Evolutionary conservation across 345 rosid genomes (phyloP).

Genomic region (Sisymbrium altissimum): DNA sequence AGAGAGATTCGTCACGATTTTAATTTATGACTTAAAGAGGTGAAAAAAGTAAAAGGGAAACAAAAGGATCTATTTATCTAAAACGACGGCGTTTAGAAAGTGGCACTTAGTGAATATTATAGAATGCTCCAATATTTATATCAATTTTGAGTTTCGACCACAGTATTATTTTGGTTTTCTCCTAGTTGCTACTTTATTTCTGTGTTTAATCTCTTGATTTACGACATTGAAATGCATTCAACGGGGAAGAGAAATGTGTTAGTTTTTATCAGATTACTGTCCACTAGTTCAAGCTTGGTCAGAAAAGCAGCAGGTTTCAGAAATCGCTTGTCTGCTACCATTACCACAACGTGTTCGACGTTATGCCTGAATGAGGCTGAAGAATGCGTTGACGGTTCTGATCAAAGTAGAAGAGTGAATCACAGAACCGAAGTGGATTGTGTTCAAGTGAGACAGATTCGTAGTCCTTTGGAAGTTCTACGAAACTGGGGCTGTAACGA

Average conservation of each 20-base stretch:
- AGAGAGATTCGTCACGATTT: background rate
- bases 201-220: background rate
- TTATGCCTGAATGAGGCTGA: slow-evolving; percentile 41
- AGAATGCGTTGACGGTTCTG: slow-evolving; percentile 14
- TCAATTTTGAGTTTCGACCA: background rate
- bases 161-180: no score
- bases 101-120: background rate
- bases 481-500: slow-evolving; percentile 72
- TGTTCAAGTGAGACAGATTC: slow-evolving; percentile 7
- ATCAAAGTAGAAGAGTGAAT: slow-evolving; percentile 38
- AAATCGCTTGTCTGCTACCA: background rate
- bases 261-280: slow-evolving; percentile 1
- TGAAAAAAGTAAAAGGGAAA: background rate
- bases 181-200: background rate
- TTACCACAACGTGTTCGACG: slow-evolving; percentile 60
- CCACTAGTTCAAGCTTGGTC: background rate
- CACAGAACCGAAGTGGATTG: slow-evolving; percentile 26
- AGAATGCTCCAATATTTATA: background rate
- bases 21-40: background rate
- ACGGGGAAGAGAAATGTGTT: slow-evolving; percentile 14
- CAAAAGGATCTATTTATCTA: background rate
- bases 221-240: slow-evolving; percentile 13
- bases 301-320: background rate
- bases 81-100: background rate
- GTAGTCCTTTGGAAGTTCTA: slow-evolving; percentile 41